Percentiles rank a stretch among this genome's conserved stretches.
These are phyloP conservation scores for Bacidia gigantensis DNA, from an alignment of 495 filamentous ascomycete genomes.

Conservation along the genomic window DNA sequence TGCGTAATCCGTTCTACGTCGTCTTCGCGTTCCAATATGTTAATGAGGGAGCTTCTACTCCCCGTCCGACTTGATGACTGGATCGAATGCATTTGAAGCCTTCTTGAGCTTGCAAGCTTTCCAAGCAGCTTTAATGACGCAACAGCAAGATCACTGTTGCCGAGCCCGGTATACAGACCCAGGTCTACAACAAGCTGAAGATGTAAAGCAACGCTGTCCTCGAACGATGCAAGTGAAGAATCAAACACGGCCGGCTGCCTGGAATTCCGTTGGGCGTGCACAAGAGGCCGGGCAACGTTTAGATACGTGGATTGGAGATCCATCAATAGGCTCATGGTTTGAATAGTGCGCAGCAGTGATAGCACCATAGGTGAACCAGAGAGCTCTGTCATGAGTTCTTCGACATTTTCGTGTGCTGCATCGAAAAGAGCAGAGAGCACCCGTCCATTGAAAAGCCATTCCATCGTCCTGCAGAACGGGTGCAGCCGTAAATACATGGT, in stretches of 20 bases:
- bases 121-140: conserved; percentile 67
- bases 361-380: conserved; percentile 63
- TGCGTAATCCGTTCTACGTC: conserved; percentile 56
- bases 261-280: conserved; percentile 41
- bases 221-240: conserved; percentile 65
- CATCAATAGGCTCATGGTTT: conserved; percentile 67
- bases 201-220: conserved; percentile 78
- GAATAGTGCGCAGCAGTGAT: conserved; percentile 56
- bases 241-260: conserved; percentile 45
- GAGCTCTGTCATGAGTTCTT: conserved; percentile 48
- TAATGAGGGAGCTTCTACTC: conserved; percentile 49
- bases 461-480: conserved; percentile 84
- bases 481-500: conserved; percentile 70
- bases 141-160: conserved; percentile 60
- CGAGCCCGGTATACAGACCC: conserved; percentile 69
- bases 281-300: conserved; percentile 64
- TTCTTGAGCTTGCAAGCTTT: conserved; percentile 69
- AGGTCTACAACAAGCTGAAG: conserved; percentile 61
- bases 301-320: conserved; percentile 84
- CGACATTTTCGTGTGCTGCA: conserved; percentile 56
- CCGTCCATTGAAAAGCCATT: conserved; percentile 93
- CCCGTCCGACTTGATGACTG: conserved; percentile 25
- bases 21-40: conserved; percentile 56
- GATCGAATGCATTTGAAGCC: conserved; percentile 44
- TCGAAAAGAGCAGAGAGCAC: conserved; percentile 67